Percentiles rank a stretch among this genome's conserved stretches.
Conservation (phyloP, 495 filamentous ascomycete genomes). For the Penicillium daleae region DNA sequence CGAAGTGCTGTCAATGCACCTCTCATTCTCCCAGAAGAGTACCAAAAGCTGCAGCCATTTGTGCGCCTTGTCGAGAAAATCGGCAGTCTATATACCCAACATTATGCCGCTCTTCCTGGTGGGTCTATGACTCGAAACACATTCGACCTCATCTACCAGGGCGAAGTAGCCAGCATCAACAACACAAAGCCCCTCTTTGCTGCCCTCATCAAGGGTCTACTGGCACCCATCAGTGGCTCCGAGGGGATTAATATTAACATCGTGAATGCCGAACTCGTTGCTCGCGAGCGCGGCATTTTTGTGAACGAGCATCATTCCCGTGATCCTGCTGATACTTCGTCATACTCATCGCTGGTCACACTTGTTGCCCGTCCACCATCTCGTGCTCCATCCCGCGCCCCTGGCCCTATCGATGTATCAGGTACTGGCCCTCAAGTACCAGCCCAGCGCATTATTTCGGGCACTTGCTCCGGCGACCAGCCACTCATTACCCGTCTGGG, state of each 20-base stretch:
- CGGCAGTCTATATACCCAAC: constrained; percentile 71
- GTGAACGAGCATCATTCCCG: constrained; percentile 66
- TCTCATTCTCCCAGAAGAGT: constrained; percentile 73
- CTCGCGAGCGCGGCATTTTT: constrained; percentile 68
- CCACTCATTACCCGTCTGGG: constrained; percentile 68
- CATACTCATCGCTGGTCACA: constrained; percentile 65
- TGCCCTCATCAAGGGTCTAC: constrained; percentile 69
- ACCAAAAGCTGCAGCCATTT: constrained; percentile 69
- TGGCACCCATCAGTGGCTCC: constrained; percentile 58
- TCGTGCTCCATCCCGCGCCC: constrained; percentile 26
- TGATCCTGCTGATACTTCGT: constrained; percentile 48
- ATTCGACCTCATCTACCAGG: constrained; percentile 72
- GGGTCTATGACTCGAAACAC: constrained; percentile 50
- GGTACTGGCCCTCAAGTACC: constrained; percentile 2
- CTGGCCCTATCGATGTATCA: constrained; percentile 6
- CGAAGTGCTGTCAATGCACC: constrained; percentile 74
- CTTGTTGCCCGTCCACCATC: constrained; percentile 49
- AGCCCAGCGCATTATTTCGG: constrained; percentile 62
- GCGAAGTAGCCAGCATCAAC: constrained; percentile 60
- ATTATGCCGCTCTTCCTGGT: constrained; percentile 50
- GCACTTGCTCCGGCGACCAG: constrained; percentile 61
- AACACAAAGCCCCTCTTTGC: constrained; percentile 74
- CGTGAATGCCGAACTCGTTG: constrained; percentile 70
- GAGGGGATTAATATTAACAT: constrained; percentile 71
- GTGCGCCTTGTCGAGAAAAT: constrained; percentile 70